Percentiles rank a stretch among this genome's conserved stretches.
phyloP scores from a whole-genome alignment of 2,329 filamentous ascomycete species.

The Podosphaera fusca region DNA sequence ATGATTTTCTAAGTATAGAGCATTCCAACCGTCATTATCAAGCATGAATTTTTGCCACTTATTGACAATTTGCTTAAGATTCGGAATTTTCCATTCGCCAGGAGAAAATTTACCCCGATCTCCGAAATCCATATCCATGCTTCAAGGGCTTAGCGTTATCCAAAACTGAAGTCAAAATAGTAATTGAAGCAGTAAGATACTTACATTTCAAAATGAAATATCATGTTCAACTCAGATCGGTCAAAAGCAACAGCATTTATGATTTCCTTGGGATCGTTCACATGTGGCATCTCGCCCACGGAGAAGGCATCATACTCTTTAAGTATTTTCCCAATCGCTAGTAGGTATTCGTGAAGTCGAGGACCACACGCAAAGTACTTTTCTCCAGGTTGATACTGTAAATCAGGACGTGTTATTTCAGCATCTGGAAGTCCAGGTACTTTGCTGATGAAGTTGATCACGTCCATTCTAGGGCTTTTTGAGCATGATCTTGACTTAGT shows the following conservation, averaged over 20 bases:
- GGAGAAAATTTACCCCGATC: slow-evolving; percentile 22
- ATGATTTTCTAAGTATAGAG: slow-evolving; percentile 33
- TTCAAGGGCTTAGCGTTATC: slow-evolving; percentile 6
- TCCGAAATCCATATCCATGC: slow-evolving; percentile 27
- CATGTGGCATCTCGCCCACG: slow-evolving; percentile 26
- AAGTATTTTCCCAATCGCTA: slow-evolving; percentile 24
- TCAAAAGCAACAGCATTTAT: slow-evolving; percentile 30
- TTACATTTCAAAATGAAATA: slow-evolving; percentile 47
- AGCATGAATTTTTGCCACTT: slow-evolving; percentile 29
- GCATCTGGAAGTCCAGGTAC: slow-evolving; percentile 31
- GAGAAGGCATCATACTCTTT: slow-evolving; percentile 26
- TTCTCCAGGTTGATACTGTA: slow-evolving; percentile 24
- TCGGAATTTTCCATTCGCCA: slow-evolving; percentile 17
- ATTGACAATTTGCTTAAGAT: slow-evolving; percentile 23
- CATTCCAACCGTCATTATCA: slow-evolving; percentile 30
- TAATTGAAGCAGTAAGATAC: slow-evolving; percentile 6
- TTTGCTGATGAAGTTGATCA: slow-evolving; percentile 45
- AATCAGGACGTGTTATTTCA: slow-evolving; percentile 19
- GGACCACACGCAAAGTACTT: slow-evolving; percentile 34
- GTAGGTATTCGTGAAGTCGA: slow-evolving; percentile 28
- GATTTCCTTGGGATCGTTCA: slow-evolving; percentile 24
- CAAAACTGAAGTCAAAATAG: neutral
- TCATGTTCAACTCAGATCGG: slow-evolving; percentile 42
- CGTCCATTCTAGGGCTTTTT: slow-evolving; percentile 27
- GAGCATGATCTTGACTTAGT: neutral